A percentile compares a stretch with the other conserved stretches of the same genome.
These are phyloP conservation scores for Paradendryphiella salina DNA, from an alignment of 2,329 filamentous ascomycete genomes.

Conservation along the genomic window DNA sequence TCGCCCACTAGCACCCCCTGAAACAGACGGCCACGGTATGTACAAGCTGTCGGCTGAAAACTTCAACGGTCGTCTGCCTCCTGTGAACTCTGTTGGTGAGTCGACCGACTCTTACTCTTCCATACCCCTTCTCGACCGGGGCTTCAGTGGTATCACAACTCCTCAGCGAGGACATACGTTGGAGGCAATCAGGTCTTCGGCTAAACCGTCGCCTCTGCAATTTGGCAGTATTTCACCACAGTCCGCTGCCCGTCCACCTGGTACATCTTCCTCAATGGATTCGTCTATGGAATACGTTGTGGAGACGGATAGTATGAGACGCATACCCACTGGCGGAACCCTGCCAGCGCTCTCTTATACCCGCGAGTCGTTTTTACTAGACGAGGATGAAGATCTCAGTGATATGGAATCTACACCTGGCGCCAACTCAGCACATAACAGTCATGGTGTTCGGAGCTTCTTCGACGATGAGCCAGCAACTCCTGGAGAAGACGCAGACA, in stretches of 20 bases:
- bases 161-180: constrained; percentile 36
- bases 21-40: constrained; percentile 36
- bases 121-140: constrained; percentile 74
- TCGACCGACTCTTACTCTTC: constrained; percentile 77
- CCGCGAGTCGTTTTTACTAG: constrained; percentile 54
- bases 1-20: constrained; percentile 23
- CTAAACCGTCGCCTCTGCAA: constrained; percentile 43
- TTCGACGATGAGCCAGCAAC: constrained; percentile 53
- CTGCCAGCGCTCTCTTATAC: constrained; percentile 41
- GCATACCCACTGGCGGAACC: constrained; percentile 51
- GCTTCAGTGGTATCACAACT: constrained; percentile 42
- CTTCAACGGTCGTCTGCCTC: constrained; percentile 32
- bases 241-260: constrained; percentile 19
- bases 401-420: constrained; percentile 58
- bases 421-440: constrained; percentile 46
- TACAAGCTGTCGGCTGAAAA: constrained; percentile 40
- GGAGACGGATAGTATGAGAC: constrained; percentile 56
- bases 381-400: constrained; percentile 60
- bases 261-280: constrained; percentile 45
- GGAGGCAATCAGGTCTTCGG: constrained; percentile 55
- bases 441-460: constrained; percentile 52
- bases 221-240: constrained; percentile 20
- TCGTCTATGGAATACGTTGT: constrained; percentile 57
- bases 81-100: constrained; percentile 52
- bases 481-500: constrained; percentile 39